These are phyloP conservation scores for Fragaria ananassa DNA, from an alignment of 306 rosid genomes.

Conservation along the genomic window DNA sequence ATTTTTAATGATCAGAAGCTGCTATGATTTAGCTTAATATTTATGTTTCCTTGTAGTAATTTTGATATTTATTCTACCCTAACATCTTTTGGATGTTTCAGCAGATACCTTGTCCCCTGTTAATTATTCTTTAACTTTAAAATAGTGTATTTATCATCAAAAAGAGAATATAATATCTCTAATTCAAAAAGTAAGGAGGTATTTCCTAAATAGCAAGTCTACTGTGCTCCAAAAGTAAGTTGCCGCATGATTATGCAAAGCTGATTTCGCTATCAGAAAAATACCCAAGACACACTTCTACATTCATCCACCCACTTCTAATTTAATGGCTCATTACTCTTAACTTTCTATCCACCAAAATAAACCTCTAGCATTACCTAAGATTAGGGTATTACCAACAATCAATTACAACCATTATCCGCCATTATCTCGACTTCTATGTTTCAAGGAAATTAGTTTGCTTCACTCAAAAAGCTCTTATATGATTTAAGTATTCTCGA, in stretches of 20 bases:
- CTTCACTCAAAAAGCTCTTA: not conserved
- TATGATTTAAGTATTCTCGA: not conserved
- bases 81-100: not conserved
- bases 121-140: not conserved
- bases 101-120: not conserved
- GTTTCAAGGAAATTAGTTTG: not conserved
- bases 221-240: not conserved
- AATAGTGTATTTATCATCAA: not conserved
- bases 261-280: not conserved
- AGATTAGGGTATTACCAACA: not conserved
- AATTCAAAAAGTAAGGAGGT: not conserved
- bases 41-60: not conserved
- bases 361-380: not conserved
- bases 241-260: not conserved
- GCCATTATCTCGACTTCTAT: not conserved
- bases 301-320: not conserved
- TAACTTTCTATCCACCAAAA: not conserved
- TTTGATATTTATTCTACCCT: not conserved
- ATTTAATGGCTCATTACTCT: not conserved
- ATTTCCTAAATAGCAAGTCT: not conserved
- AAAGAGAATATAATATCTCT: not conserved
- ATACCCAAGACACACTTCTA: not conserved
- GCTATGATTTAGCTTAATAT: not conserved
- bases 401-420: not conserved
- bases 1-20: not conserved